These are phyloP conservation scores for Phytopythium montanum DNA, from an alignment of 352 stramenopile genomes.

Conservation along the genomic window DNA sequence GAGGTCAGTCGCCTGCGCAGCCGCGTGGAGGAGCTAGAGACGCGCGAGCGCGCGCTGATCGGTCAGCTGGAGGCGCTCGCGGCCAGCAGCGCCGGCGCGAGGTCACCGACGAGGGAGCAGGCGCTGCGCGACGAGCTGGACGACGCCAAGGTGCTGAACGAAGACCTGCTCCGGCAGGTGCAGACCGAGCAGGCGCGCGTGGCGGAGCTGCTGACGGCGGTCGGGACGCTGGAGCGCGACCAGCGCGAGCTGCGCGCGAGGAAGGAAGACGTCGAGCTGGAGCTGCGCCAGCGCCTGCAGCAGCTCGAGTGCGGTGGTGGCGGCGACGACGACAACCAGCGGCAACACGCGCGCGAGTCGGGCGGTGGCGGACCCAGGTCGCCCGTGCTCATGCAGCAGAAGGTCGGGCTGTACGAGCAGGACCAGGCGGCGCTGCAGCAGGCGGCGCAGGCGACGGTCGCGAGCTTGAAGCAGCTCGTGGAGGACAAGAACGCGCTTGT, in stretches of 20 bases:
- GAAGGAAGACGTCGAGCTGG: slow-evolving; percentile 57
- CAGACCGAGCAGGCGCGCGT: slow-evolving; percentile 36
- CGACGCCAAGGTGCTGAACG: slow-evolving; percentile 33
- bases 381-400: slow-evolving; percentile 47
- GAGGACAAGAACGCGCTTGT: slow-evolving; percentile 74
- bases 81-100: slow-evolving; percentile 21
- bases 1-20: slow-evolving; percentile 45
- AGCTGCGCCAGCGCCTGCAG: slow-evolving; percentile 48
- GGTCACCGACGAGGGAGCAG: slow-evolving; percentile 7
- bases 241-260: slow-evolving; percentile 36
- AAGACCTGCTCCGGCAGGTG: slow-evolving; percentile 50
- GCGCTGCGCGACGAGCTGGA: slow-evolving; percentile 21
- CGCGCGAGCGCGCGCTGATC: slow-evolving; percentile 59
- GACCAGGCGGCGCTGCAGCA: slow-evolving; percentile 71
- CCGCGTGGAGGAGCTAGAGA: slow-evolving; percentile 63
- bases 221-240: slow-evolving; percentile 37
- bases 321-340: slow-evolving; percentile 19
- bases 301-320: slow-evolving; percentile 14
- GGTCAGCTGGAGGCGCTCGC: slow-evolving; percentile 40
- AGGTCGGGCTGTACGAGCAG: slow-evolving; percentile 72
- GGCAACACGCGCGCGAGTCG: slow-evolving; percentile 9
- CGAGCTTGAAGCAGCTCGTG: slow-evolving; percentile 77
- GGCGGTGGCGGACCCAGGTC: slow-evolving; percentile 11
- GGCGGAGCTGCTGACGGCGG: slow-evolving; percentile 36
- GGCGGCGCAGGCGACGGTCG: slow-evolving; percentile 72